phyloP scores from a whole-genome alignment of 441 rosid species.

The Erysimum cheiri region DNA sequence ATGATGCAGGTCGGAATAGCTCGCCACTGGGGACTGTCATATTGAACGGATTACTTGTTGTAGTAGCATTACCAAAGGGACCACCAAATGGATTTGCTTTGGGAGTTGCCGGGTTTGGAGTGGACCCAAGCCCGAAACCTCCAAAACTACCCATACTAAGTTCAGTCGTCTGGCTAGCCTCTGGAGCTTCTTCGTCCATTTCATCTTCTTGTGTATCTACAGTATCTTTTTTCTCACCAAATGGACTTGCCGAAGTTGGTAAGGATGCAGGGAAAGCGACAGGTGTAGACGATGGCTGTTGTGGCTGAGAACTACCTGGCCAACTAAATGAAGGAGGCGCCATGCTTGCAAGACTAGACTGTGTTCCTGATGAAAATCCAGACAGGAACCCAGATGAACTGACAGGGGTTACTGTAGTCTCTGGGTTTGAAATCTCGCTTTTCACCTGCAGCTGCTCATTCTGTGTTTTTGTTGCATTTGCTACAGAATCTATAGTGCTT shows the following conservation, averaged over 20 bases:
- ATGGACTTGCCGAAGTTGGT: slow-evolving; percentile 46
- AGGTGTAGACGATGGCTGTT: slow-evolving; percentile 46
- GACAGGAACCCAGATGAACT: slow-evolving; percentile 48
- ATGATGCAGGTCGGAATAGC: slow-evolving; percentile 91
- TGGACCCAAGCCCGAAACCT: slow-evolving; percentile 68
- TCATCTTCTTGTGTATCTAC: slow-evolving; percentile 74
- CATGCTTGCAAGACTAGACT: slow-evolving; percentile 42
- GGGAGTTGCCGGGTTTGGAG: slow-evolving; percentile 56
- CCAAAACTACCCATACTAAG: slow-evolving; percentile 73
- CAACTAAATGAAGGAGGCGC: slow-evolving; percentile 48
- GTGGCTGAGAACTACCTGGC: slow-evolving; percentile 54
- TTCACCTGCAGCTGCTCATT: slow-evolving; percentile 40
- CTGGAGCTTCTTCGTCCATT: slow-evolving; percentile 98
- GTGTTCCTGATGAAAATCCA: slow-evolving; percentile 49
- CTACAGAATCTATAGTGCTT: slow-evolving; percentile 44
- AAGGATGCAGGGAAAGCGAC: slow-evolving; percentile 45
- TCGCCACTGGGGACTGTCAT: slow-evolving; percentile 75
- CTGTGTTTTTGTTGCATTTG: slow-evolving; percentile 41
- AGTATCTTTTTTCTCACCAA: slow-evolving; percentile 53
- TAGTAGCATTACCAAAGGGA: slow-evolving; percentile 62
- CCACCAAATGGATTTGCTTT: slow-evolving; percentile 78
- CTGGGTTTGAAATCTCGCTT: slow-evolving; percentile 52
- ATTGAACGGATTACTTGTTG: slow-evolving; percentile 61
- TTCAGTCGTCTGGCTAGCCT: slow-evolving; percentile 58
- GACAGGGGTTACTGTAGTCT: slow-evolving; percentile 51